Conservation (phyloP, 495 filamentous ascomycete species). For the Penicillium riverlandense region DNA sequence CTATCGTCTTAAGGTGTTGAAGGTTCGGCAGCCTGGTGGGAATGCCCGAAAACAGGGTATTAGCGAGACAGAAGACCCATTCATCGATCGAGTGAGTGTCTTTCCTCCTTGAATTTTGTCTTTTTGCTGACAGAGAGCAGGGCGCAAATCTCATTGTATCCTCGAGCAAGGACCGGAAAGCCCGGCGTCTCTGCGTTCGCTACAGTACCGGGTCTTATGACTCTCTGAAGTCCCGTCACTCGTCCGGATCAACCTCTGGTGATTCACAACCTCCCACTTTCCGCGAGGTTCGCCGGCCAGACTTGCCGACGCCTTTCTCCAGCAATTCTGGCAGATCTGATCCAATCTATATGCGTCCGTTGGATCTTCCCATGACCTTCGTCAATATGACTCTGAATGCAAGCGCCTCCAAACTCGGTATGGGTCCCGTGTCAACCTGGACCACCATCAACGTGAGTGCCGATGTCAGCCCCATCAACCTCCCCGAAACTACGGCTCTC, state of each 20-base stretch:
- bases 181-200: slow-evolving; percentile 1
- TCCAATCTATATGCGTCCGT: slow-evolving; percentile 3
- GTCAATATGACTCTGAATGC: slow-evolving; percentile 6
- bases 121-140: background rate
- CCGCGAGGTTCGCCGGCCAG: too few species aligned
- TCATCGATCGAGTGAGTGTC: slow-evolving; percentile 11
- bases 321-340: background rate
- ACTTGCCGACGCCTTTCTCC: too few species aligned
- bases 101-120: background rate
- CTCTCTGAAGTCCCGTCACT: background rate
- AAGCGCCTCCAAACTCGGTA: slow-evolving; percentile 7
- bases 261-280: background rate
- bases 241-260: background rate
- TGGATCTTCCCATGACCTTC: slow-evolving; percentile 15
- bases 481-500: slow-evolving; percentile 6
- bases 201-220: slow-evolving; percentile 21
- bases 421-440: slow-evolving; percentile 10
- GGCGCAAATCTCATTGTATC: background rate
- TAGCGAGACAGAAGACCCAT: slow-evolving; percentile 8
- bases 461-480: slow-evolving; percentile 13
- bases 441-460: slow-evolving; percentile 15
- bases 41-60: background rate
- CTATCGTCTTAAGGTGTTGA: slow-evolving; percentile 14
- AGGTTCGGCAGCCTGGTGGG: slow-evolving; percentile 3
- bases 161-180: too few species aligned